Percentiles rank a stretch among this genome's conserved stretches.
Conservation (phyloP, 306 rosid species). For the Potentilla sterilis region DNA sequence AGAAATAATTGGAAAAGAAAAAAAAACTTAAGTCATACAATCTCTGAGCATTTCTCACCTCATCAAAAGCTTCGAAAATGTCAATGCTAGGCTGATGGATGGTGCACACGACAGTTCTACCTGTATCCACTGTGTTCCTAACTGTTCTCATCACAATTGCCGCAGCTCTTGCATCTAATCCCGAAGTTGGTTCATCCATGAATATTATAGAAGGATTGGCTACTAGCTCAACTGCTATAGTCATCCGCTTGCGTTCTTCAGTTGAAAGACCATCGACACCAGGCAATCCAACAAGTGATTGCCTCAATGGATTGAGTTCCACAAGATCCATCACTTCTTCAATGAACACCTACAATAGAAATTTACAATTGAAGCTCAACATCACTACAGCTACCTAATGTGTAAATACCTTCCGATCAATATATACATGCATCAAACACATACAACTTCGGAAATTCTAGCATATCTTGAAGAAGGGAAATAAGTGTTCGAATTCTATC, state of each 20-base stretch:
- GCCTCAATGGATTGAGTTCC: slow-evolving; percentile 42
- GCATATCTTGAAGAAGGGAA: no score
- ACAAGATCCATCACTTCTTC: slow-evolving; percentile 60
- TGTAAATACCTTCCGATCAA: neutral
- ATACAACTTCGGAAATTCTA: neutral
- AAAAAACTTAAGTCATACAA: neutral
- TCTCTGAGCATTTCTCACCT: slow-evolving; percentile 26
- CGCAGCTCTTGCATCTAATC: slow-evolving; percentile 59
- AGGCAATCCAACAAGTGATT: slow-evolving; percentile 50
- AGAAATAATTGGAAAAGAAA: neutral
- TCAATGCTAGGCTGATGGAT: slow-evolving; percentile 65
- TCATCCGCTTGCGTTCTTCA: slow-evolving; percentile 53
- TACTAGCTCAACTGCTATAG: slow-evolving; percentile 56
- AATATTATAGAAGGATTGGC: slow-evolving; percentile 58
- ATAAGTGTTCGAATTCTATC: neutral
- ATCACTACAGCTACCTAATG: neutral
- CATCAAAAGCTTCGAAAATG: slow-evolving; percentile 57
- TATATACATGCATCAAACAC: neutral
- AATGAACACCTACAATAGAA: slow-evolving; percentile 37
- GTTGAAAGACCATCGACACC: slow-evolving; percentile 49
- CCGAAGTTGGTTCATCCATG: slow-evolving; percentile 64
- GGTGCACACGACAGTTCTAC: slow-evolving; percentile 59
- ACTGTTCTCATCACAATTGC: slow-evolving; percentile 62
- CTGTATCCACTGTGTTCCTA: slow-evolving; percentile 51
- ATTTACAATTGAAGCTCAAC: neutral